Evolutionary conservation across 1,284 basidiomycete species (phyloP), one percentile per base, ranked within the genome.

Genomic region (Leccinum fallax): DNA sequence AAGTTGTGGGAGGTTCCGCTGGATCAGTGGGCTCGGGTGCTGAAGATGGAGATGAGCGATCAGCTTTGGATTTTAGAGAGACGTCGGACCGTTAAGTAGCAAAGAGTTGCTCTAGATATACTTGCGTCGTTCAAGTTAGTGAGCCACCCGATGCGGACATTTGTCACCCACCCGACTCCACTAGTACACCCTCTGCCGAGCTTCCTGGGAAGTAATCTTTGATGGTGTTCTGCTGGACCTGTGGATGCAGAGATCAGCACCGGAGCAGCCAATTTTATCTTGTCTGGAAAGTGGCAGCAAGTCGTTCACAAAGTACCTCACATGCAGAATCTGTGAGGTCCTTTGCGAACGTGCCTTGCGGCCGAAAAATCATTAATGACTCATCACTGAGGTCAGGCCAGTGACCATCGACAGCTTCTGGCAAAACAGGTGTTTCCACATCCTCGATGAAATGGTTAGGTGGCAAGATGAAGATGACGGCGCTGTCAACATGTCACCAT

Each of bases 1-100:
- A 71, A 10, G 26, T 30, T 78, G 49, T 63, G 69, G 66, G 71
- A 71, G 55, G 55, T 75, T 58, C 56, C 66, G 5, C 13, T 75
- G 9, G 57, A 58, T 55, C 61, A 66, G 28, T 71, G 67, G 72
- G 55, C 34, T 30, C 69, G 61, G 13, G 52, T 79, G 16, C 43
- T 87, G 58, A 72, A 72, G 63, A 79, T 85, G 77, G 73, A 76
- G 61, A 77, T 74, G 67, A 71, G 65, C 51, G 78, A 80, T 56
- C 80, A 80, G 64, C 69, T 89, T 58, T 86, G 85, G 77, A 83
- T 89, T 52, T 63, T 88, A 55, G 81, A 79, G 59, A 65, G 71
- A 58, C 64, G 53, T 34, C 48, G 9, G 4, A 51, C 15, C 21
- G 15, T 26, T 6, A 8, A 5, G 24, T 49, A 16, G 11, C 1